Evolutionary conservation across 2,329 filamentous ascomycete species (phyloP).

Genomic region (Botrytis byssoidea): DNA sequence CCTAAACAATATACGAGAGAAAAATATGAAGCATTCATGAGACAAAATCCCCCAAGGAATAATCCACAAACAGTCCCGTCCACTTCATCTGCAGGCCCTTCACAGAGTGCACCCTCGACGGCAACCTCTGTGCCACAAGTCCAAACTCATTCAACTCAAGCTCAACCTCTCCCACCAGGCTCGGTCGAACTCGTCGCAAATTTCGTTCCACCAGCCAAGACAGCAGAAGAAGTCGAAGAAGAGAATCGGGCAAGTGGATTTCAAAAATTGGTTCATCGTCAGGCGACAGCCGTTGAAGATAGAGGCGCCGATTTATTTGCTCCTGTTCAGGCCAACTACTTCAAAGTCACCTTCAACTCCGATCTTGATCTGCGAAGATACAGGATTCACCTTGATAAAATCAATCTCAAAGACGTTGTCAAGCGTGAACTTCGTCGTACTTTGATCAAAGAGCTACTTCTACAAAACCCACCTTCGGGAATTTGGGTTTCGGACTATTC

Average conservation of each 20-base stretch:
- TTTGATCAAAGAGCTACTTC: background rate
- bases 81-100: background rate
- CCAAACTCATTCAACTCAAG: background rate
- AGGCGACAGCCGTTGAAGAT: background rate
- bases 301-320: background rate
- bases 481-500: slow-evolving; percentile 19
- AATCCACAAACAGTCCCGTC: background rate
- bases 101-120: background rate
- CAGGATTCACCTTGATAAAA: background rate
- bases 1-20: background rate
- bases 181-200: background rate
- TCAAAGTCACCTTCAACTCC: background rate
- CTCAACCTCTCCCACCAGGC: background rate
- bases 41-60: too few species aligned
- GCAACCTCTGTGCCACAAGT: background rate
- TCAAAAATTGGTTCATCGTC: background rate
- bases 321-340: slow-evolving; percentile 38
- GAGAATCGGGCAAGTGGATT: background rate
- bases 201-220: background rate
- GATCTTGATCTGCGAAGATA: background rate
- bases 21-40: background rate
- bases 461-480: background rate
- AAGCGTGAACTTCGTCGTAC: background rate
- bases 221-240: background rate
- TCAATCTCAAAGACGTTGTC: background rate